Evolutionary conservation across 1,284 basidiomycete species (phyloP).

Genomic region (Cerioporus squamosus): DNA sequence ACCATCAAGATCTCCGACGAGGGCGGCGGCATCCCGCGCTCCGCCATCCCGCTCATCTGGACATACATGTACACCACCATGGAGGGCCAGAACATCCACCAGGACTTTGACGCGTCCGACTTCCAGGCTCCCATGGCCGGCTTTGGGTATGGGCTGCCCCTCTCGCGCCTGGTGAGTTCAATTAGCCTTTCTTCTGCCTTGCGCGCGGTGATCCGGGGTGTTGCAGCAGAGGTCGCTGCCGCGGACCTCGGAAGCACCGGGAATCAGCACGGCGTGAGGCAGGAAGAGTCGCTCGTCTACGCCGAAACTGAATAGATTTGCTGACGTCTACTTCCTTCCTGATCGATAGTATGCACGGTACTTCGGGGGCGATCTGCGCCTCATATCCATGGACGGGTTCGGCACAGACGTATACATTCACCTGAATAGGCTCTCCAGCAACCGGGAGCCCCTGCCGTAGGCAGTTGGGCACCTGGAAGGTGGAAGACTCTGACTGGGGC

Average conservation of each 20-base stretch:
- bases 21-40: conserved; percentile 94
- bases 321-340: conserved; percentile 11
- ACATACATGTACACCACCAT: conserved; percentile 99
- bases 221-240: no score
- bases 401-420: conserved; percentile 94
- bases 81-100: conserved; percentile 86
- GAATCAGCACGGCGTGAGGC: no score
- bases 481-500: no score
- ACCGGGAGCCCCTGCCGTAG: conserved; percentile 73
- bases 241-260: no score
- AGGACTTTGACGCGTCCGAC: conserved; percentile 89
- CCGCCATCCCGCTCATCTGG: conserved; percentile 96
- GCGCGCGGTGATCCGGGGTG: neutral
- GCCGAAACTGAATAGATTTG: neutral
- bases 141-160: conserved; percentile 92
- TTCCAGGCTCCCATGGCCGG: conserved; percentile 99
- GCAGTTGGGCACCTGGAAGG: neutral
- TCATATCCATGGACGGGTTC: conserved; percentile 98
- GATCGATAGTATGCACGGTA: conserved; percentile 84
- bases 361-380: conserved; percentile 94
- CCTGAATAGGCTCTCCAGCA: conserved; percentile 85
- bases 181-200: conserved; percentile 34
- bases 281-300: neutral
- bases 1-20: conserved; percentile 99
- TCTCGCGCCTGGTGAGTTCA: conserved; percentile 76